Evolutionary conservation across 169 alveolate genomes (phyloP).

Genomic region (Cryptosporidium ryanae): DNA sequence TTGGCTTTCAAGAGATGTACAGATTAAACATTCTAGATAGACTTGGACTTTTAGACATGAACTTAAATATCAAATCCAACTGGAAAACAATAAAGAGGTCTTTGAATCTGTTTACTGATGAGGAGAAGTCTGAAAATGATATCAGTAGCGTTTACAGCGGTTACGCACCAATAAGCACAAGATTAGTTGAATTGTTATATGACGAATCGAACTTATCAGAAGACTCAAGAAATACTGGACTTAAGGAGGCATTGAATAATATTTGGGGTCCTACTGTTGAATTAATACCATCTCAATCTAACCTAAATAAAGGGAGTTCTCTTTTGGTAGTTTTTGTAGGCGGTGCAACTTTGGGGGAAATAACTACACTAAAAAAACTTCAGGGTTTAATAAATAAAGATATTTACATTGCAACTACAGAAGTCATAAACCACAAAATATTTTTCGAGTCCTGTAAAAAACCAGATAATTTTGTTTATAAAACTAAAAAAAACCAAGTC

Average conservation of each 20-base stretch:
- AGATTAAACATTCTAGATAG: conserved; percentile 75
- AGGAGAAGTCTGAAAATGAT: conserved; percentile 74
- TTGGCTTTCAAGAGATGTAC: conserved; percentile 76
- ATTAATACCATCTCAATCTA: conserved; percentile 3
- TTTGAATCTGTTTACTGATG: conserved; percentile 76
- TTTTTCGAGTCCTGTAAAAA: conserved; percentile 53
- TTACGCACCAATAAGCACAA: conserved; percentile 78
- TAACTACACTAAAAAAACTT: conserved; percentile 77
- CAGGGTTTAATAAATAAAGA: conserved; percentile 41
- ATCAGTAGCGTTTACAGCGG: conserved; percentile 81
- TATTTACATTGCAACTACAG: conserved; percentile 62
- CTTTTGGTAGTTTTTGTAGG: conserved; percentile 79
- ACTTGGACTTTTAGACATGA: conserved; percentile 77
- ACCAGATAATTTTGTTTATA: conserved; percentile 35
- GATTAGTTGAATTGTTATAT: conserved; percentile 39
- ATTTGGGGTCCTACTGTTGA: conserved; percentile 74
- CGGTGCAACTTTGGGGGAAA: conserved; percentile 82
- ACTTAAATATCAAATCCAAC: conserved; percentile 27
- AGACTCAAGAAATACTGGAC: background rate
- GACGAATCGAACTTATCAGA: background rate
- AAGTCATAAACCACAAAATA: conserved; percentile 45
- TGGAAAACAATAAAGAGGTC: conserved; percentile 57
- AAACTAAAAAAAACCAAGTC: conserved; percentile 6
- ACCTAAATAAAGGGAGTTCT: conserved; percentile 5
- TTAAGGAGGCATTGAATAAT: conserved; percentile 39